phyloP scores from a whole-genome alignment of 1,284 basidiomycete genomes.

The Apiotrichum akiyoshidainum region DNA sequence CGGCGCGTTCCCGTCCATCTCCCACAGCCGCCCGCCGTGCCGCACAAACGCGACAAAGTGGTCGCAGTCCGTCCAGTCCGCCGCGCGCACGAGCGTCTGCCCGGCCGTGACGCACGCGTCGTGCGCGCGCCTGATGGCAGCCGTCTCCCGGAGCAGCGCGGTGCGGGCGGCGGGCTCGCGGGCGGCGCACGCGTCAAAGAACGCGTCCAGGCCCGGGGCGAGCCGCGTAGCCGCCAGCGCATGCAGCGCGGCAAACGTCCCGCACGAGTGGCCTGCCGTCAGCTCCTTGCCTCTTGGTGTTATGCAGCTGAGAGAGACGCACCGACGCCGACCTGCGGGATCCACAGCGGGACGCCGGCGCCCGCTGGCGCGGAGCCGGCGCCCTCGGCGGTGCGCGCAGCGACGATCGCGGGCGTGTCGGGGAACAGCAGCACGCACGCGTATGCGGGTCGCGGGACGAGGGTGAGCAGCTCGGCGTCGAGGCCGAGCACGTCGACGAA shows the following conservation, averaged over 20 bases:
- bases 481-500: slow-evolving; percentile 56
- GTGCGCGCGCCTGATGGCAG: slow-evolving; percentile 22
- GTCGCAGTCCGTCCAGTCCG: slow-evolving; percentile 27
- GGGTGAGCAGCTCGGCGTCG: slow-evolving; percentile 53
- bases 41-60: slow-evolving; percentile 26
- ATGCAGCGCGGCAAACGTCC: slow-evolving; percentile 29
- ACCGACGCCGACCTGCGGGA: slow-evolving; percentile 24
- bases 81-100: slow-evolving; percentile 16
- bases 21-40: slow-evolving; percentile 15
- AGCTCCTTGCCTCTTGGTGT: neutral
- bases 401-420: slow-evolving; percentile 24
- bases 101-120: slow-evolving; percentile 20
- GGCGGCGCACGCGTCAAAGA: slow-evolving; percentile 18
- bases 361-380: too few species aligned
- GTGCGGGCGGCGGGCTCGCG: slow-evolving; percentile 5
- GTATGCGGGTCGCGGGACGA: slow-evolving; percentile 52
- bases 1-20: slow-evolving; percentile 27
- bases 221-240: slow-evolving; percentile 21
- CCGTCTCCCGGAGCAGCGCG: slow-evolving; percentile 14
- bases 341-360: slow-evolving; percentile 22
- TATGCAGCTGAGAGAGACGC: neutral
- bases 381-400: slow-evolving; percentile 11
- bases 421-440: slow-evolving; percentile 55
- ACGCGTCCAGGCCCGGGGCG: slow-evolving; percentile 15
- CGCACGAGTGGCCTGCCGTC: slow-evolving; percentile 25